Evolutionary conservation across 2,329 filamentous ascomycete species (phyloP).

Genomic region (Ceratocystis cacaofunesta): DNA sequence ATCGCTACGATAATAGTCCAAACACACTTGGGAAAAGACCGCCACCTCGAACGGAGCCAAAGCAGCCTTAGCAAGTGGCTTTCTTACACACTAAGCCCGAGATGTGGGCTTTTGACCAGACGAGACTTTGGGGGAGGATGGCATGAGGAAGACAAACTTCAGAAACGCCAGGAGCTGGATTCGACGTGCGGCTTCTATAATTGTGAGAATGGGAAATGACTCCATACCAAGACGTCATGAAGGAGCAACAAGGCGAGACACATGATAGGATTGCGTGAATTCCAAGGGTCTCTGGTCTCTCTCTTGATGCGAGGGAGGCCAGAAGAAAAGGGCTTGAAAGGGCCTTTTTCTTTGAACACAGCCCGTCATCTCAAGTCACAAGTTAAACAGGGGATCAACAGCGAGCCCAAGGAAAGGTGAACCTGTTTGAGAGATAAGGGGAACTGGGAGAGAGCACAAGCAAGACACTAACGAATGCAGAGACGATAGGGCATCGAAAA

Average conservation of each 20-base stretch:
- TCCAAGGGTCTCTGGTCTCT: background rate
- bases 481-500: background rate
- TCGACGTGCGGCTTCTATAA: background rate
- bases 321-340: background rate
- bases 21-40: background rate
- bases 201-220: background rate
- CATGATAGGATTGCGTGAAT: conserved; percentile 1
- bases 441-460: background rate
- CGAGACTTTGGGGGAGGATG: background rate
- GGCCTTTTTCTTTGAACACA: background rate
- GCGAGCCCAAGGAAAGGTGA: background rate
- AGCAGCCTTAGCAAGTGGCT: background rate
- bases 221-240: background rate
- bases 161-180: background rate
- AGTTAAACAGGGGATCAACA: background rate
- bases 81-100: background rate
- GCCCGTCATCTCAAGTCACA: background rate
- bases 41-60: background rate
- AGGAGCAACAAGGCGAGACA: conserved; percentile 4
- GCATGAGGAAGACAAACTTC: background rate
- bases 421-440: background rate
- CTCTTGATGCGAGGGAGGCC: background rate
- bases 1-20: background rate
- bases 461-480: background rate
- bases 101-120: background rate